These are phyloP conservation scores for Didymellaceae sp. DNA, from an alignment of 2,329 filamentous ascomycete species.

Conservation along the genomic window DNA sequence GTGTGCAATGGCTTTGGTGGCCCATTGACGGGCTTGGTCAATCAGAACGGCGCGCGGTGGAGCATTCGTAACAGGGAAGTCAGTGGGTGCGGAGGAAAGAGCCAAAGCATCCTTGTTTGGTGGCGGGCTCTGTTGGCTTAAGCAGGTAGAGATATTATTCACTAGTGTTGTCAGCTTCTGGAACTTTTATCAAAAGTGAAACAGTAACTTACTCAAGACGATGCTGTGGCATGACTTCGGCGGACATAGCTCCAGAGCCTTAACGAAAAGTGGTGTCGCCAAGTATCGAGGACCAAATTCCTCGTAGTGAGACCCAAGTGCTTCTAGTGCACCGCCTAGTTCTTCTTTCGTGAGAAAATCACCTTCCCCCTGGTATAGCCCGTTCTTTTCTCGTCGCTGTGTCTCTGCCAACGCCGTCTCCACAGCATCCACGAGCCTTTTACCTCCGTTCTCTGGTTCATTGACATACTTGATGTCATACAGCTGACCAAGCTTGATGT, in stretches of 20 bases:
- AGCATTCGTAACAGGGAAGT: conserved; percentile 46
- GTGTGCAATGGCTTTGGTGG: conserved; percentile 74
- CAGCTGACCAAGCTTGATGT: conserved; percentile 83
- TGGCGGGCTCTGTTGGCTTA: conserved; percentile 68
- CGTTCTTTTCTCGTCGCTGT: conserved; percentile 69
- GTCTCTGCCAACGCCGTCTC: conserved; percentile 80
- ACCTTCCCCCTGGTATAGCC: conserved; percentile 72
- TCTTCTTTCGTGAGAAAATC: conserved; percentile 74
- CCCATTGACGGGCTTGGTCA: conserved; percentile 77
- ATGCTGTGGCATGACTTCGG: conserved; percentile 75
- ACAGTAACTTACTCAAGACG: conserved; percentile 68
- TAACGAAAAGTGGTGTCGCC: conserved; percentile 83
- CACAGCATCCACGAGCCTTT: conserved; percentile 78
- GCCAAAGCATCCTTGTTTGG: conserved; percentile 31
- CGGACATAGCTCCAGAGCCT: conserved; percentile 75
- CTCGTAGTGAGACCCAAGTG: conserved; percentile 79
- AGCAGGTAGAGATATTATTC: conserved; percentile 79
- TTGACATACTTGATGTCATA: conserved; percentile 80
- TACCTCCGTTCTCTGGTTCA: conserved; percentile 75
- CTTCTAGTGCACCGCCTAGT: conserved; percentile 76
- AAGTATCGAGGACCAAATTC: conserved; percentile 77
- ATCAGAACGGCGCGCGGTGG: conserved; percentile 68
- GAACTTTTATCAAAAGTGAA: not conserved
- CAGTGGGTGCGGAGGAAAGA: conserved; percentile 44
- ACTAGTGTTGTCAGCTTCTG: conserved; percentile 53